Evolutionary conservation across 2,329 filamentous ascomycete genomes (phyloP).

Genomic region (Cadophora malorum): DNA sequence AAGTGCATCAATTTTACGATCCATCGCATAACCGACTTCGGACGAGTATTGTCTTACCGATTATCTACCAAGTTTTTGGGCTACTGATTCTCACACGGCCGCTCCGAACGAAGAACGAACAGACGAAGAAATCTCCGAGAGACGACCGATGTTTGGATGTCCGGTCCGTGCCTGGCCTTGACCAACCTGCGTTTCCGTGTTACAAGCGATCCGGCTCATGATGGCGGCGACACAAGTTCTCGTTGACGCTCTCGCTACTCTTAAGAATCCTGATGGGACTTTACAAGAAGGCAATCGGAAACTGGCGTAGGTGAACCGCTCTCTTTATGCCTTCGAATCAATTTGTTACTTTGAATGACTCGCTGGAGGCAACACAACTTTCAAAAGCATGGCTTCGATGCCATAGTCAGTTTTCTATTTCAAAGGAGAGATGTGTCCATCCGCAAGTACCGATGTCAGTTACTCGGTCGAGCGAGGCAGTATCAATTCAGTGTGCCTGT

Average conservation of each 20-base stretch:
- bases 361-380: neutral
- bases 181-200: neutral
- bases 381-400: neutral
- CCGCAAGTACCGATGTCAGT: neutral
- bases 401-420: neutral
- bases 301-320: neutral
- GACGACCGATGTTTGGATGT: slow-evolving; percentile 7
- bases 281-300: neutral
- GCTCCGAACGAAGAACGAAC: neutral
- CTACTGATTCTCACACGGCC: neutral
- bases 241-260: slow-evolving; percentile 1
- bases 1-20: neutral
- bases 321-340: neutral
- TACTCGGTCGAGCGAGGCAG: neutral
- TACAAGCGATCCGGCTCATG: neutral
- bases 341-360: neutral
- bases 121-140: slow-evolving; percentile 2
- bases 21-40: neutral
- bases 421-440: neutral
- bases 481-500: neutral
- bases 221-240: slow-evolving; percentile 4
- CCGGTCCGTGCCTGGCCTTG: neutral
- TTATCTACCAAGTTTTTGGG: neutral
- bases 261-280: slow-evolving; percentile 6
- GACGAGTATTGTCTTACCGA: neutral